Evolutionary conservation across 202 grass and related monocot species (phyloP).

Genomic region (Setaria italica): DNA sequence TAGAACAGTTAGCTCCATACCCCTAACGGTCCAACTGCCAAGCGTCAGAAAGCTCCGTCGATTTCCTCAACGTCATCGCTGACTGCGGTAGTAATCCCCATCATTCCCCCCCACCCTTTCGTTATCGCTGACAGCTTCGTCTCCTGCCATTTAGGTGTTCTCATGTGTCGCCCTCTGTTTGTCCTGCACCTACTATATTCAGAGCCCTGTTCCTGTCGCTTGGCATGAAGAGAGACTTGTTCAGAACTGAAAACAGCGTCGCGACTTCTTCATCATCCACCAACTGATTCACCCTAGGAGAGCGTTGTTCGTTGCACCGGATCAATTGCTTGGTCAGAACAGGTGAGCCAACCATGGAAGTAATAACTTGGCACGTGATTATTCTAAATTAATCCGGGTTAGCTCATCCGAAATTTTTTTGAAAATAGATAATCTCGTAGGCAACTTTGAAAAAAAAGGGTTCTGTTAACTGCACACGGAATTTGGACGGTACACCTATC

Average conservation of each 20-base stretch:
- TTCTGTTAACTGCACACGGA: neutral
- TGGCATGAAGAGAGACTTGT: conserved; percentile 32
- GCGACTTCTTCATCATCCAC: neutral
- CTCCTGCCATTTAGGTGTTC: neutral
- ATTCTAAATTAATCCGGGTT: conserved; percentile 20
- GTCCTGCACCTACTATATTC: neutral
- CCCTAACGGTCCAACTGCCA: conserved; percentile 3
- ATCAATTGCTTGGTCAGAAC: conserved; percentile 41
- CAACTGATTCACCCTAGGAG: neutral
- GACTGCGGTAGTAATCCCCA: neutral
- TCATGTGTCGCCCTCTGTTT: neutral
- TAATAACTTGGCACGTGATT: conserved; percentile 32
- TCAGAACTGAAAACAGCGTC: neutral
- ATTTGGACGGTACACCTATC: neutral
- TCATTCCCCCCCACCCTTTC: neutral
- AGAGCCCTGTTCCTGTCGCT: neutral
- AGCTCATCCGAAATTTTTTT: neutral
- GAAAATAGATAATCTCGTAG: neutral
- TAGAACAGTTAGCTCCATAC: conserved; percentile 31
- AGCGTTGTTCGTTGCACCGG: conserved; percentile 14
- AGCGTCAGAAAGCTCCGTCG: neutral
- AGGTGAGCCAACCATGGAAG: conserved; percentile 42
- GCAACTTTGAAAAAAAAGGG: conserved; percentile 7
- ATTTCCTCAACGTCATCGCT: conserved; percentile 32
- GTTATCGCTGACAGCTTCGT: conserved; percentile 35